A percentile compares a stretch with the other conserved stretches of the same genome.
Conservation (phyloP, 768 basidiomycete species). For the Hypholoma fasciculare region DNA sequence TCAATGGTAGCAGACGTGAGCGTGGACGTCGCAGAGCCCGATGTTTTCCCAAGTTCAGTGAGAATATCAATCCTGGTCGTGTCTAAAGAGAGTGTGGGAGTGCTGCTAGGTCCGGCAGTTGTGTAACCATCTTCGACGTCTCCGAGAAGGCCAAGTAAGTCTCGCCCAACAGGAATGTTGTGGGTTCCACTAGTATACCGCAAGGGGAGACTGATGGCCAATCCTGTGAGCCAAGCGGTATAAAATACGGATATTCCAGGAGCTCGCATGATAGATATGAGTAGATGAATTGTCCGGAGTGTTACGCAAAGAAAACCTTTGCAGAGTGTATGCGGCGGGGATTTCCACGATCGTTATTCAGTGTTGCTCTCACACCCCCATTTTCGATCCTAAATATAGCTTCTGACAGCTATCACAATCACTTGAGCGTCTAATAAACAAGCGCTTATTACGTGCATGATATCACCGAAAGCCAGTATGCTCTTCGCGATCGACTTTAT, state of each 20-base stretch:
- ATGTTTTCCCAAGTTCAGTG: background rate
- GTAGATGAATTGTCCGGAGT: background rate
- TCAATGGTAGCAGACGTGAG: background rate
- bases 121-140: background rate
- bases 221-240: background rate
- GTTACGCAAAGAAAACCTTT: background rate
- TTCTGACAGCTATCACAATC: no score
- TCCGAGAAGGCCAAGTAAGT: constrained; percentile 12
- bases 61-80: background rate
- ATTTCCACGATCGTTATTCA: no score
- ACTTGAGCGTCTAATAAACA: no score
- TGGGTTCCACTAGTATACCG: background rate
- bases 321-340: background rate
- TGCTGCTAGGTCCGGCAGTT: background rate
- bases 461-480: no score
- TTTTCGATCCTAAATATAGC: no score
- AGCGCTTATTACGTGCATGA: no score
- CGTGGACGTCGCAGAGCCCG: background rate
- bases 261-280: background rate
- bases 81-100: background rate
- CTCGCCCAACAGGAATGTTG: constrained; percentile 2
- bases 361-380: no score
- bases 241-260: constrained; percentile 1
- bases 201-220: constrained; percentile 3
- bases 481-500: no score